phyloP scores from a whole-genome alignment of 129 eudicot genomes.

The Oenanthe sinensis region DNA sequence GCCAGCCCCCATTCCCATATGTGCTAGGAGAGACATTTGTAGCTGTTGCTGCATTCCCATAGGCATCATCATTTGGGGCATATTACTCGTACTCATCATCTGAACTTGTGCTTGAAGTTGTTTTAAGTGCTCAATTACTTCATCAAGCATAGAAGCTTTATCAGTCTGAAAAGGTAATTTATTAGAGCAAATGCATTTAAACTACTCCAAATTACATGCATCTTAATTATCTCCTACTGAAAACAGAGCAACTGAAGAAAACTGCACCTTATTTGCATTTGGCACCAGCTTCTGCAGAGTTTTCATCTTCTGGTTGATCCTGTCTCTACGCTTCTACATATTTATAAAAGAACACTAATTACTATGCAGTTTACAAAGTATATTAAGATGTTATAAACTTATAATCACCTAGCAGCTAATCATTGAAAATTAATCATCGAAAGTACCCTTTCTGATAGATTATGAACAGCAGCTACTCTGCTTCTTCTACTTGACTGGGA shows the following conservation, averaged over 20 bases:
- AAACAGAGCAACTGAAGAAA: background rate
- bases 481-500: constrained; percentile 55
- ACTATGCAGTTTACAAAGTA: no score
- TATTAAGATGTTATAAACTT: no score
- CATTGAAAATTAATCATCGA: no score
- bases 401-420: background rate
- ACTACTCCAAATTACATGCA: background rate
- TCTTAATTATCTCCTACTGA: background rate
- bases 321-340: constrained; percentile 25
- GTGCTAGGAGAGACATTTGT: constrained; percentile 73
- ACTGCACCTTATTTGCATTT: constrained; percentile 59
- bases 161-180: constrained; percentile 44
- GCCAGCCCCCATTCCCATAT: constrained; percentile 71
- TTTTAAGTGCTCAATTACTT: constrained; percentile 74
- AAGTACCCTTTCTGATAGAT: constrained; percentile 77
- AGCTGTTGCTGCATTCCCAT: constrained; percentile 42
- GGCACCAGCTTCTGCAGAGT: constrained; percentile 87
- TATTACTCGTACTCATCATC: constrained; percentile 52
- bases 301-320: constrained; percentile 91
- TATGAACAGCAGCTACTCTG: constrained; percentile 76
- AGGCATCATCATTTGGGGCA: constrained; percentile 62
- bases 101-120: constrained; percentile 83
- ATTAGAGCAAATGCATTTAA: no score
- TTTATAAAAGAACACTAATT: background rate
- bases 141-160: constrained; percentile 91